Evolutionary conservation across 2,329 filamentous ascomycete genomes (phyloP), one percentile per base, ranked within the genome.

Genomic region (Aureobasidium vineae): DNA sequence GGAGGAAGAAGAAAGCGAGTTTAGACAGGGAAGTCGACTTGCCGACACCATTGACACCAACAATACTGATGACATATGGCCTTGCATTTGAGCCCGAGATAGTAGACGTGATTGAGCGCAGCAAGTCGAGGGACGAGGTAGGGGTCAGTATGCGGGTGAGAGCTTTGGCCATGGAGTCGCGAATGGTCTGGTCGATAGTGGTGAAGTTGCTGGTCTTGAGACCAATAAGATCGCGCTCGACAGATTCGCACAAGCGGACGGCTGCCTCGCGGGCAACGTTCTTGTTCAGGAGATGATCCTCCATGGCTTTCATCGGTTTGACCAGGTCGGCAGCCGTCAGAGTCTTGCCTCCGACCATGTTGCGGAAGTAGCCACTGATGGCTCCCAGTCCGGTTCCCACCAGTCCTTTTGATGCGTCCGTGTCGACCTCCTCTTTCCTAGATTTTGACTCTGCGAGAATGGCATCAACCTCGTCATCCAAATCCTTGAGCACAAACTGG

Each of bases 11-110:
- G 80, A 95, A 99, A 78, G 93, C 96, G 71, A 99, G 97, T 79
- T 99, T 99, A 77, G 91, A 94, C 43, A 99, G 84, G 76, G 97
- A 98, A 63, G 95, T 99, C 19, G 93, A 97, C 81, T 99, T 99
- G 75, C 95, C 95, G 43, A 99, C 95, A 64, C 95, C 95, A 77
- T 99, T 99, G 75, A 99, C 95, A 69, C 95, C 95, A 50, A 99
- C 95, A 69, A 99, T 97, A 66, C 92, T 97, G 76, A 99, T 96
- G 73, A 98, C 94, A 76, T 98, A 99, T 50, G 95, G 95, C 4
- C 95, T 89, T 0, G 91, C 88, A 13, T 86, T 72, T 15, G 77
- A 72, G 0, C 71, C 82, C 7, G 87, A 89, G 69, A 96, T 86
- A 36, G 90, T 86, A 52, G 88, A 85, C 74, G 94, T 88, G 72